These are phyloP conservation scores for Flagelloscypha sp. DNA, from an alignment of 768 basidiomycete species.

Conservation along the genomic window DNA sequence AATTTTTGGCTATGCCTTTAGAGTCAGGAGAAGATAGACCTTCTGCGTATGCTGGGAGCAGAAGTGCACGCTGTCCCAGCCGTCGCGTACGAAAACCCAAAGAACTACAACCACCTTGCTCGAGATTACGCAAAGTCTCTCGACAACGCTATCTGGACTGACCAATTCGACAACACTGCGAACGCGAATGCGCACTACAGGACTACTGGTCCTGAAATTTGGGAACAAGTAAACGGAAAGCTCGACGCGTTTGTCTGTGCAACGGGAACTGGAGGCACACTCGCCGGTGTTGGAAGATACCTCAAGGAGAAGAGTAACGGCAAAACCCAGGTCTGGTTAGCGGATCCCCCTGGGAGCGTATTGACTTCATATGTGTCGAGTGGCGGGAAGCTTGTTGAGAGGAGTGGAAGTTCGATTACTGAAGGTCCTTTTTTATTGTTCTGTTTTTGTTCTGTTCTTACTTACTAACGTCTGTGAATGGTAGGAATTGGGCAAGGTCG, in stretches of 20 bases:
- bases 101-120: constrained; percentile 98
- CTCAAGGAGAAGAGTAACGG: constrained; percentile 76
- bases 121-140: constrained; percentile 70
- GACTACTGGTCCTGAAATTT: constrained; percentile 95
- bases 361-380: constrained; percentile 75
- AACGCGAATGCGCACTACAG: constrained; percentile 84
- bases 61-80: constrained; percentile 96
- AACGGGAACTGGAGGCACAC: constrained; percentile 93
- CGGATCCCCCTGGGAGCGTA: constrained; percentile 95
- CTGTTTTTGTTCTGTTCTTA: constrained; percentile 1
- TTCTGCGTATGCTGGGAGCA: constrained; percentile 93
- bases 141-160: constrained; percentile 87
- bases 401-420: constrained; percentile 82
- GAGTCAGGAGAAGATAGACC: constrained; percentile 98
- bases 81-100: constrained; percentile 90
- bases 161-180: constrained; percentile 96
- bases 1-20: constrained; percentile 23
- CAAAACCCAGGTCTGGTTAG: constrained; percentile 84
- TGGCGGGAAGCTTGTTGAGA: constrained; percentile 69
- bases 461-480: constrained; percentile 1
- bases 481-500: constrained; percentile 95
- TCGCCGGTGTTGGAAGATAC: constrained; percentile 81
- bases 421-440: constrained; percentile 51
- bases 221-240: constrained; percentile 74
- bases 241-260: constrained; percentile 90